Conservation (phyloP, 2,329 filamentous ascomycete species). For the Colletotrichum sp. region DNA sequence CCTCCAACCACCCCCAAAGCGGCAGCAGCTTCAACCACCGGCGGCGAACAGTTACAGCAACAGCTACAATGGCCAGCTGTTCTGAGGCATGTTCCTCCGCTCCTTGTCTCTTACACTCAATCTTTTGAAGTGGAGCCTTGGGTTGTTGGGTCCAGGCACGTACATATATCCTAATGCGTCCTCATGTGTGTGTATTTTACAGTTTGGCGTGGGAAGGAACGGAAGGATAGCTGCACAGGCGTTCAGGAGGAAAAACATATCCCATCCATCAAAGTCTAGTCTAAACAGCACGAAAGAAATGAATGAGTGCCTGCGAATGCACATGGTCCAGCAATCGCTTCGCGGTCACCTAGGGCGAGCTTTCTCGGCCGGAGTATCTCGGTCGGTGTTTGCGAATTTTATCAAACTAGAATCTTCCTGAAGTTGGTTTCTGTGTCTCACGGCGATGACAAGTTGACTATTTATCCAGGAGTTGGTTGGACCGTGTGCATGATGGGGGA, state of each 20-base stretch:
- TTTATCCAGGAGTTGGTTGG: not conserved
- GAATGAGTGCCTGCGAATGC: not conserved
- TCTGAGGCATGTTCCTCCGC: not conserved
- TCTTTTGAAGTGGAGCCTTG: not conserved
- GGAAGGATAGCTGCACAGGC: conserved; percentile 18
- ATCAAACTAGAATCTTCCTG: not conserved
- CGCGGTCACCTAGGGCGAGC: not conserved
- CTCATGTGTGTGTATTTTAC: conserved; percentile 5
- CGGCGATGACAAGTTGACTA: not conserved
- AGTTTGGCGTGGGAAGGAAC: conserved; percentile 10
- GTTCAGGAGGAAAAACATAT: conserved; percentile 15
- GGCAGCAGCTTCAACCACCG: conserved; percentile 38
- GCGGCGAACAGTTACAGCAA: conserved; percentile 3
- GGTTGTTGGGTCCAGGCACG: not conserved
- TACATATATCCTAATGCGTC: conserved; percentile 5
- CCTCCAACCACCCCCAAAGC: conserved; percentile 52
- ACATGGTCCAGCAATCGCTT: not conserved
- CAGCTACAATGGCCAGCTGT: conserved; percentile 3
- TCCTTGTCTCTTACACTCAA: not conserved
- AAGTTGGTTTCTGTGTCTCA: not conserved
- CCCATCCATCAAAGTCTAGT: not conserved
- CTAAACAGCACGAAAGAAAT: not conserved
- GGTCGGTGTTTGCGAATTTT: not conserved
- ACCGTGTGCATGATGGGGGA: not conserved
- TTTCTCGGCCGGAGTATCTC: not conserved